phyloP scores from a whole-genome alignment of 805 yeast species.

The Priceomyces carsonii region DNA sequence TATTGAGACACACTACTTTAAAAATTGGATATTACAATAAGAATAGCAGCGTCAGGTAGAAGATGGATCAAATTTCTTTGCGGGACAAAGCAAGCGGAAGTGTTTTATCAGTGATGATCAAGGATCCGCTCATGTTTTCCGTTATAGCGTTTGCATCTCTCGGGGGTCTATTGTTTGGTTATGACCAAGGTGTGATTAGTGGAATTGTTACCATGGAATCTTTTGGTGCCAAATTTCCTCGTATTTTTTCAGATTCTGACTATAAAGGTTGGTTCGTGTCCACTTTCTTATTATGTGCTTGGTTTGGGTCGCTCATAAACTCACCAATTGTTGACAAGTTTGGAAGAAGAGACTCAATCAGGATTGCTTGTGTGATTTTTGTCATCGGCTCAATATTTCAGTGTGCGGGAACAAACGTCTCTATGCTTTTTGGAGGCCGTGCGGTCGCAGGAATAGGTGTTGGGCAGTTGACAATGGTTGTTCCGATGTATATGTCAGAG shows the following conservation, averaged over 20 bases:
- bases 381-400: slow-evolving; percentile 62
- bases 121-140: slow-evolving; percentile 13
- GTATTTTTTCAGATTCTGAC: slow-evolving; percentile 17
- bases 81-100: slow-evolving; percentile 1
- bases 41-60: too few relatives aligned
- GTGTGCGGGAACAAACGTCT: slow-evolving; percentile 45
- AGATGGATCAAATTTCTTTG: slow-evolving; percentile 2
- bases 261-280: slow-evolving; percentile 21
- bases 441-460: slow-evolving; percentile 72
- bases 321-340: slow-evolving; percentile 58
- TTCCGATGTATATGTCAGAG: slow-evolving; percentile 82
- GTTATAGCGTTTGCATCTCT: slow-evolving; percentile 14
- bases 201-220: slow-evolving; percentile 51
- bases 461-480: slow-evolving; percentile 72
- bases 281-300: slow-evolving; percentile 54
- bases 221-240: slow-evolving; percentile 42
- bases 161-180: slow-evolving; percentile 57
- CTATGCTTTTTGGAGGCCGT: slow-evolving; percentile 71
- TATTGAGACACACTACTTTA: too few relatives aligned
- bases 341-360: slow-evolving; percentile 68
- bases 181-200: slow-evolving; percentile 75
- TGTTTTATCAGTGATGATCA: slow-evolving; percentile 6
- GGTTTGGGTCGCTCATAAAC: slow-evolving; percentile 68
- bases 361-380: slow-evolving; percentile 56
- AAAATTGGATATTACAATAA: too few relatives aligned